Conservation (phyloP, 108 stramenopile species). For the Phaeodactylum tricornutum region DNA sequence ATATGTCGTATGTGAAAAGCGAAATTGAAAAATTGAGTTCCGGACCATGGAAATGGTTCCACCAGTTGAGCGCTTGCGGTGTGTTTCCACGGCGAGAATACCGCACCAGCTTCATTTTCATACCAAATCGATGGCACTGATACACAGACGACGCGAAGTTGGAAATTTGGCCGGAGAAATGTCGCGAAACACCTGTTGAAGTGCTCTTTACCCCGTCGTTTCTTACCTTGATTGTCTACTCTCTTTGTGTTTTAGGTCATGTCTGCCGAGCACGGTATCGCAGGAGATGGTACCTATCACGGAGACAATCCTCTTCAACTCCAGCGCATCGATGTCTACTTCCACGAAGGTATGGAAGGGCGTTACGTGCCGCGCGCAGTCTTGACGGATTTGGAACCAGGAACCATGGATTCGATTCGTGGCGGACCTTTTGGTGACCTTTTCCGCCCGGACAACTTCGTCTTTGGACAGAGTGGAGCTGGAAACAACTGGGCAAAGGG, state of each 20-base stretch:
- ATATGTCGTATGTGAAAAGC: too few species aligned
- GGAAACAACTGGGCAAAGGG: constrained; percentile 96
- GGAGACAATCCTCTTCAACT: constrained; percentile 73
- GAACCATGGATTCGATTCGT: constrained; percentile 88
- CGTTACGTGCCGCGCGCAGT: constrained; percentile 90
- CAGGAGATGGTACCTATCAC: constrained; percentile 39
- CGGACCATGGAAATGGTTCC: too few species aligned
- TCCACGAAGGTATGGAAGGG: constrained; percentile 79
- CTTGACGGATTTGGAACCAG: constrained; percentile 88
- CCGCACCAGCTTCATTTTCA: too few species aligned
- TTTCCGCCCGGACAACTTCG: constrained; percentile 95
- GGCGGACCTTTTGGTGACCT: constrained; percentile 63
- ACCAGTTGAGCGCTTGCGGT: too few species aligned
- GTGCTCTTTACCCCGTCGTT: too few species aligned
- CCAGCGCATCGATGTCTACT: constrained; percentile 78
- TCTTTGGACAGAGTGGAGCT: constrained; percentile 88
- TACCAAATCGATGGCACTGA: too few species aligned
- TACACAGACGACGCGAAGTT: too few species aligned
- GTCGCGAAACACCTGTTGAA: too few species aligned
- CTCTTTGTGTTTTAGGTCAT: constrained; percentile 50
- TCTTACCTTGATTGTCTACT: background rate
- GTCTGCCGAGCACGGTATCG: constrained; percentile 84
- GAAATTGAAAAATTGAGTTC: too few species aligned
- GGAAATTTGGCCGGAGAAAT: too few species aligned
- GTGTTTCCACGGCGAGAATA: too few species aligned